Percentiles rank a stretch among this genome's conserved stretches.
These are phyloP conservation scores for Nicotiana tabacum DNA, from an alignment of 257 asterid genomes.

Conservation along the genomic window DNA sequence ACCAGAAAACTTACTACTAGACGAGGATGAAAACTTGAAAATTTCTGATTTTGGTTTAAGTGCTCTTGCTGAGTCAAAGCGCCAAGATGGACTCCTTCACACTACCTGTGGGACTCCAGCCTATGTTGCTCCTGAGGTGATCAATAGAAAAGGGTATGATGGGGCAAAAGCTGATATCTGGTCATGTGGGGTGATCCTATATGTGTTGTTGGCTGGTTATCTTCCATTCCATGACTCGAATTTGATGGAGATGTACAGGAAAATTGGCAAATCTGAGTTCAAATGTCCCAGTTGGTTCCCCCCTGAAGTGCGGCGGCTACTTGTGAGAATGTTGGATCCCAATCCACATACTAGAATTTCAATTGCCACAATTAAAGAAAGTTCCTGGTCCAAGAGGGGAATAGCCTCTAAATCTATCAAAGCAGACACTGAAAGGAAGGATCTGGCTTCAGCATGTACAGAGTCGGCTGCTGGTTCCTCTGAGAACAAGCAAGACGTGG, in stretches of 20 bases:
- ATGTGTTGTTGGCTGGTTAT: background rate
- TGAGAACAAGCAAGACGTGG: background rate
- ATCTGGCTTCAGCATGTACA: background rate
- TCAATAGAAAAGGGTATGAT: conserved; percentile 19
- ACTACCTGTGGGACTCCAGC: conserved; percentile 23
- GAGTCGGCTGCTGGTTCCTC: background rate
- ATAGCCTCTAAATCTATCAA: background rate
- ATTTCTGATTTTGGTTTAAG: conserved; percentile 30
- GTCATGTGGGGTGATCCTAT: conserved; percentile 30
- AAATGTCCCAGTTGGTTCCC: conserved; percentile 28
- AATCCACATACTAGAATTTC: conserved; percentile 23
- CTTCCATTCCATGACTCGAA: too few relatives aligned
- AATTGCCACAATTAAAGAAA: conserved; percentile 20
- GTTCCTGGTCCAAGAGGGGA: conserved; percentile 16
- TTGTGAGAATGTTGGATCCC: conserved; percentile 25
- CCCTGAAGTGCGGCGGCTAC: conserved; percentile 19
- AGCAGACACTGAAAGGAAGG: background rate
- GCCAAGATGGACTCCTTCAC: conserved; percentile 22
- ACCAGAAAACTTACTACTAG: conserved; percentile 22
- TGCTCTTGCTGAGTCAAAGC: conserved; percentile 19
- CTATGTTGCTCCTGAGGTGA: conserved; percentile 19
- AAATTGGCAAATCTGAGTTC: conserved; percentile 23
- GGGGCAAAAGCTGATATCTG: conserved; percentile 13
- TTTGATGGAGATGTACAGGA: conserved; percentile 9
- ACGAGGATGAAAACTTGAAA: conserved; percentile 18